Evolutionary conservation across 768 basidiomycete species (phyloP).

Genomic region (Tricholoma sp.): DNA sequence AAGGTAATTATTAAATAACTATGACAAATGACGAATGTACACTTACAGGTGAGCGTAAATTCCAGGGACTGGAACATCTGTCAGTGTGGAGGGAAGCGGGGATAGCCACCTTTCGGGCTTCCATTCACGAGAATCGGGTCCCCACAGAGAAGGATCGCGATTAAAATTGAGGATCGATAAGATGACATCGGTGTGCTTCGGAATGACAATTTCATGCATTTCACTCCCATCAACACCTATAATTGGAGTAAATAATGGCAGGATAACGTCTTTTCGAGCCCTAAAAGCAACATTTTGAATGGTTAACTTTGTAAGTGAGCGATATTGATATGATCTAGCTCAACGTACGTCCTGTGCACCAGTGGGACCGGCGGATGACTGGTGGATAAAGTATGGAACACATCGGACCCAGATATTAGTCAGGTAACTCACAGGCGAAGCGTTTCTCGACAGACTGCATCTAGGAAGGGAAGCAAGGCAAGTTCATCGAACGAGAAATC

Average conservation of each 20-base stretch:
- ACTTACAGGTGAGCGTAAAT: slow-evolving; percentile 38
- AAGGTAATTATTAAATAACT: no score
- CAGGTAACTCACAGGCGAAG: slow-evolving; percentile 28
- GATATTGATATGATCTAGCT: no score
- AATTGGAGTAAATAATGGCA: slow-evolving; percentile 38
- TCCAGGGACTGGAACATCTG: slow-evolving; percentile 36
- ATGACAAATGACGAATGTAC: no score
- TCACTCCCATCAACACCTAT: slow-evolving; percentile 29
- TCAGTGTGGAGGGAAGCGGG: slow-evolving; percentile 30
- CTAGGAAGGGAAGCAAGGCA: slow-evolving; percentile 28
- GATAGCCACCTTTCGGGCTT: slow-evolving; percentile 47
- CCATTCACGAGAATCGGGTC: slow-evolving; percentile 41
- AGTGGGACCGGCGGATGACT: no score
- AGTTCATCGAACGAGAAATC: slow-evolving; percentile 34
- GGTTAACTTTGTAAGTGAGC: no score
- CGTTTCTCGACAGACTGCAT: slow-evolving; percentile 35
- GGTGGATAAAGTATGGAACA: no score
- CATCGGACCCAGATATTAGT: no score
- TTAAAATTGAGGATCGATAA: slow-evolving; percentile 35
- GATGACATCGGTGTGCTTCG: slow-evolving; percentile 31
- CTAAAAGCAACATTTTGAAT: slow-evolving; percentile 15
- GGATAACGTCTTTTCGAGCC: slow-evolving; percentile 26
- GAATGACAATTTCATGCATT: slow-evolving; percentile 32
- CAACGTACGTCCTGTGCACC: no score
- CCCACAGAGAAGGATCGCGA: slow-evolving; percentile 39